Percentiles rank a stretch among this genome's conserved stretches.
These are phyloP conservation scores for Ganoderma meredithae DNA, from an alignment of 1,284 basidiomycete genomes.

Conservation along the genomic window DNA sequence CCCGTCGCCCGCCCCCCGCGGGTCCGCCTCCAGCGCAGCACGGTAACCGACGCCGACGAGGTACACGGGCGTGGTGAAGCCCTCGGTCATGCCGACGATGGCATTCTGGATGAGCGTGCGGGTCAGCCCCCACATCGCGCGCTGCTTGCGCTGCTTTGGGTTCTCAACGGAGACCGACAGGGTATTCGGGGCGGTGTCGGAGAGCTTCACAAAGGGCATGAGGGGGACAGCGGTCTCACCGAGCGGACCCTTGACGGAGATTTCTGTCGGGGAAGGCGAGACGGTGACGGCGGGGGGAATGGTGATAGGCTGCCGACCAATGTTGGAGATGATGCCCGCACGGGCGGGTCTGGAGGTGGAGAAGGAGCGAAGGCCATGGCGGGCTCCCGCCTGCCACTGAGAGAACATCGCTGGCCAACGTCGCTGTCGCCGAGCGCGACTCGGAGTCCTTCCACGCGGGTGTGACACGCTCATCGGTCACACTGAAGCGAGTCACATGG, in stretches of 20 bases:
- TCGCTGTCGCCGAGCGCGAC: slow-evolving; percentile 9
- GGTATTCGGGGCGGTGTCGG: slow-evolving; percentile 55
- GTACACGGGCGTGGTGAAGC: slow-evolving; percentile 84
- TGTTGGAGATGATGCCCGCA: slow-evolving; percentile 65
- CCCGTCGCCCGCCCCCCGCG: slow-evolving; percentile 65
- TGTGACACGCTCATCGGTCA: slow-evolving; percentile 7
- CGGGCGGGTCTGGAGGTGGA: slow-evolving; percentile 34
- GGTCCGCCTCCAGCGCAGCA: slow-evolving; percentile 87
- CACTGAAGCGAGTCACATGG: slow-evolving; percentile 4
- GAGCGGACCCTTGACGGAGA: slow-evolving; percentile 79
- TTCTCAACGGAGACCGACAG: slow-evolving; percentile 77
- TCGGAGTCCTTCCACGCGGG: not conserved
- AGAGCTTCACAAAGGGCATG: slow-evolving; percentile 72
- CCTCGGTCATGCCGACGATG: slow-evolving; percentile 88
- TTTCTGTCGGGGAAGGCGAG: slow-evolving; percentile 55
- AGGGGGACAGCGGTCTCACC: slow-evolving; percentile 77
- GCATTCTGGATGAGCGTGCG: slow-evolving; percentile 92
- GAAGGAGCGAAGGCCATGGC: slow-evolving; percentile 38
- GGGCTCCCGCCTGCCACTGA: slow-evolving; percentile 35
- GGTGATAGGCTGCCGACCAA: slow-evolving; percentile 82
- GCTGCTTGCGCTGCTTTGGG: slow-evolving; percentile 76
- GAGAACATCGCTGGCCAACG: slow-evolving; percentile 40
- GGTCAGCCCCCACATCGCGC: slow-evolving; percentile 93
- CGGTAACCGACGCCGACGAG: slow-evolving; percentile 97
- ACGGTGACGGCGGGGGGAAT: slow-evolving; percentile 76